Conservation (phyloP, 2,329 filamentous ascomycete species). For the Colletotrichum lentis region DNA sequence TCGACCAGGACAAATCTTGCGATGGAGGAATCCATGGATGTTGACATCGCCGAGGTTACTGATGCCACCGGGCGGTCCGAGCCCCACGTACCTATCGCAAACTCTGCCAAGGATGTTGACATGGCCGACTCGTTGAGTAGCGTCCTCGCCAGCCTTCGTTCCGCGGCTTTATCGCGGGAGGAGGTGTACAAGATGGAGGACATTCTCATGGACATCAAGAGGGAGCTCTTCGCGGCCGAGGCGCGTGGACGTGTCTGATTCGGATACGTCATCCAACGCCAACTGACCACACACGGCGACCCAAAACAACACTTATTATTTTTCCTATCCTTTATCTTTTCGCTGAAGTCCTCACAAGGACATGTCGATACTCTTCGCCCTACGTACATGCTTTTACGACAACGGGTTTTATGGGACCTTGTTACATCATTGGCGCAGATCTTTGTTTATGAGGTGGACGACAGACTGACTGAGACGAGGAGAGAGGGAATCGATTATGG, state of each 20-base stretch:
- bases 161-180: slow-evolving; percentile 66
- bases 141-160: slow-evolving; percentile 67
- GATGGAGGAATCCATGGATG: slow-evolving; percentile 41
- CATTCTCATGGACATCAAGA: slow-evolving; percentile 79
- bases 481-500: not conserved
- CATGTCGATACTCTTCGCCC: slow-evolving; percentile 28
- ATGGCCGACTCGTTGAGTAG: slow-evolving; percentile 64
- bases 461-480: not conserved
- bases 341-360: slow-evolving; percentile 1
- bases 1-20: slow-evolving; percentile 3
- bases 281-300: not conserved
- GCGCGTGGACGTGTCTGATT: slow-evolving; percentile 58
- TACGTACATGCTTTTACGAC: slow-evolving; percentile 28
- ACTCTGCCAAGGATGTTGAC: slow-evolving; percentile 48
- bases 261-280: not conserved
- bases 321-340: not conserved
- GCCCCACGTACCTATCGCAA: slow-evolving; percentile 39
- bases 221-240: slow-evolving; percentile 76
- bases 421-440: slow-evolving; percentile 32
- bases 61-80: not conserved
- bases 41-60: slow-evolving; percentile 18
- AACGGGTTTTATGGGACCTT: not conserved
- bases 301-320: not conserved
- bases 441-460: slow-evolving; percentile 23
- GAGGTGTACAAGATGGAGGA: slow-evolving; percentile 79